Percentiles rank a stretch among this genome's conserved stretches.
Conservation (phyloP, 805 yeast species). For the Candida silvatica region DNA sequence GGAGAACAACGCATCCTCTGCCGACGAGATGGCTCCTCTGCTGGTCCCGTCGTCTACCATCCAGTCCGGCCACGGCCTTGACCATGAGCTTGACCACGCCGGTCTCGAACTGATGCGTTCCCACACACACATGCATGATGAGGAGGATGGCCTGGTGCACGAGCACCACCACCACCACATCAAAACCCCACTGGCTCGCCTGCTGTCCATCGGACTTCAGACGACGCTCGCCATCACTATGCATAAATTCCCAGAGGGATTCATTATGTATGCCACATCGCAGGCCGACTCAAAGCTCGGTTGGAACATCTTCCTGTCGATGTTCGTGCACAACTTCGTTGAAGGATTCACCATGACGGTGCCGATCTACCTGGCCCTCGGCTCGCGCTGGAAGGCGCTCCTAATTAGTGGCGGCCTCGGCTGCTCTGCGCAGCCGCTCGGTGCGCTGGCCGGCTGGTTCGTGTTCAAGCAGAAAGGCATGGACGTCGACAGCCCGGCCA, state of each 20-base stretch:
- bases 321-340: slow-evolving; percentile 82
- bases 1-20: no score
- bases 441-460: slow-evolving; percentile 65
- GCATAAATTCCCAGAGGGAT: slow-evolving; percentile 94
- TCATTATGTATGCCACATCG: slow-evolving; percentile 75
- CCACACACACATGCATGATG: slow-evolving; percentile 6
- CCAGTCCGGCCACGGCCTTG: slow-evolving; percentile 1
- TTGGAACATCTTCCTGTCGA: slow-evolving; percentile 69
- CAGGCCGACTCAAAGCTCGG: slow-evolving; percentile 64
- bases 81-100: slow-evolving; percentile 9
- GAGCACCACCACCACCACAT: slow-evolving; percentile 70
- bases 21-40: neutral
- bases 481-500: slow-evolving; percentile 26
- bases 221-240: slow-evolving; percentile 80
- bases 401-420: slow-evolving; percentile 62
- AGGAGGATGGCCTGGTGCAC: slow-evolving; percentile 8
- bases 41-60: neutral
- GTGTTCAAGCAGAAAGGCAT: slow-evolving; percentile 34
- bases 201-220: slow-evolving; percentile 85
- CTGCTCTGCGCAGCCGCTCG: slow-evolving; percentile 81
- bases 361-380: slow-evolving; percentile 75
- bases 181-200: slow-evolving; percentile 64
- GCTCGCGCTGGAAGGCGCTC: slow-evolving; percentile 54
- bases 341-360: slow-evolving; percentile 94
- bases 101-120: slow-evolving; percentile 3